A percentile compares a stretch with the other conserved stretches of the same genome.
Evolutionary conservation across 148 eudicot species (phyloP).

Genomic region (Rhododendron ovatum): DNA sequence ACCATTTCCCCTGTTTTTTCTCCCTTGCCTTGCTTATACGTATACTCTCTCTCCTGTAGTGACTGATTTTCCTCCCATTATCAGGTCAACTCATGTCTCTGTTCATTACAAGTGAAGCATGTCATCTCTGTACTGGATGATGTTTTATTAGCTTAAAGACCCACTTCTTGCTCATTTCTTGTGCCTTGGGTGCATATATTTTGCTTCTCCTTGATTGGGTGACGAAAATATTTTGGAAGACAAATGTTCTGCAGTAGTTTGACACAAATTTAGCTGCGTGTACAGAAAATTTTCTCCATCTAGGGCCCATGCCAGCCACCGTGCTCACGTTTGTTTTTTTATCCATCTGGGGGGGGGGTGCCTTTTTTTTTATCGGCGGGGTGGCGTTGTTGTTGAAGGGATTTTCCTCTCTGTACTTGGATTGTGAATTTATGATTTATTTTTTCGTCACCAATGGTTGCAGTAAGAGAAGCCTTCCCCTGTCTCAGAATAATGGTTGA

Average conservation of each 20-base stretch:
- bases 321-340: not conserved
- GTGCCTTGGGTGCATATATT: not conserved
- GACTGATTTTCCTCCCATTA: not conserved
- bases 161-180: not conserved
- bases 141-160: not conserved
- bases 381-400: not conserved
- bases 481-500: not conserved
- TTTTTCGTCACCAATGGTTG: not conserved
- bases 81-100: not conserved
- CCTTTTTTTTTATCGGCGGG: too few relatives aligned
- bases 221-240: not conserved
- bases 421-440: not conserved
- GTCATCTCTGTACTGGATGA: not conserved
- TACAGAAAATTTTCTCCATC: not conserved
- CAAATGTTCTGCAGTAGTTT: not conserved
- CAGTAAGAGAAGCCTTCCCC: not conserved
- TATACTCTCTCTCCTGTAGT: not conserved
- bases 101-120: not conserved
- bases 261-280: not conserved
- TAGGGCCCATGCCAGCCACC: not conserved
- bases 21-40: not conserved
- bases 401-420: not conserved
- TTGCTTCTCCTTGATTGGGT: not conserved
- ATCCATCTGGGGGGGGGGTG: too few relatives aligned
- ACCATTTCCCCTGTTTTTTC: not conserved